These are phyloP conservation scores for Dryas integrifolia DNA, from an alignment of 331 rosid species.

Conservation along the genomic window DNA sequence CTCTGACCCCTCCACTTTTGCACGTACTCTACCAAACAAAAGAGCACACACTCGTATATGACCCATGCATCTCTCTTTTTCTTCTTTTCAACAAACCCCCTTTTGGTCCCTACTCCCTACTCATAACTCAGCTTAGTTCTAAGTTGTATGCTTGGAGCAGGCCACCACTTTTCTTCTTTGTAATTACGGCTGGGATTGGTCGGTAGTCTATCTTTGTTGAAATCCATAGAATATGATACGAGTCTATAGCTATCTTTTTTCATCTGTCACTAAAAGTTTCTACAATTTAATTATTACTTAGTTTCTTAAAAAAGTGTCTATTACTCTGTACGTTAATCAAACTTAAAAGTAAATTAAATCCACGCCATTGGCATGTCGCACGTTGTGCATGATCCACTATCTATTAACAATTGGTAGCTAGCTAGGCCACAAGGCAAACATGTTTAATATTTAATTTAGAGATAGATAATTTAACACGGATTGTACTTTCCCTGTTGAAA, in stretches of 20 bases:
- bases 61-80: not conserved
- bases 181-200: not conserved
- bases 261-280: too few relatives aligned
- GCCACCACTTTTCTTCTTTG: not conserved
- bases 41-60: not conserved
- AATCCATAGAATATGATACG: too few relatives aligned
- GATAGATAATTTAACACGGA: not conserved
- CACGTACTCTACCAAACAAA: not conserved
- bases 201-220: conserved; percentile 5
- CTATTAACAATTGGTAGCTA: not conserved
- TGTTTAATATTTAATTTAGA: not conserved
- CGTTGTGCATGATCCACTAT: conserved; percentile 1
- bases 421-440: conserved; percentile 18
- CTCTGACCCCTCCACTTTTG: conserved; percentile 5
- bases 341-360: too few relatives aligned
- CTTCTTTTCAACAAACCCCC: not conserved
- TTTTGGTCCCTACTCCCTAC: not conserved
- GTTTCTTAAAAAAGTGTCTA: too few relatives aligned
- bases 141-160: not conserved
- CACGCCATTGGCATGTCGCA: not conserved
- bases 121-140: not conserved
- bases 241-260: not conserved
- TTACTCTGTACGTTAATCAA: too few relatives aligned
- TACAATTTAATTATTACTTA: too few relatives aligned
- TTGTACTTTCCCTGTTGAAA: not conserved